A percentile compares a stretch with the other conserved stretches of the same genome.
These are phyloP conservation scores for Periconia digitata DNA, from an alignment of 2,329 filamentous ascomycete genomes.

Conservation along the genomic window DNA sequence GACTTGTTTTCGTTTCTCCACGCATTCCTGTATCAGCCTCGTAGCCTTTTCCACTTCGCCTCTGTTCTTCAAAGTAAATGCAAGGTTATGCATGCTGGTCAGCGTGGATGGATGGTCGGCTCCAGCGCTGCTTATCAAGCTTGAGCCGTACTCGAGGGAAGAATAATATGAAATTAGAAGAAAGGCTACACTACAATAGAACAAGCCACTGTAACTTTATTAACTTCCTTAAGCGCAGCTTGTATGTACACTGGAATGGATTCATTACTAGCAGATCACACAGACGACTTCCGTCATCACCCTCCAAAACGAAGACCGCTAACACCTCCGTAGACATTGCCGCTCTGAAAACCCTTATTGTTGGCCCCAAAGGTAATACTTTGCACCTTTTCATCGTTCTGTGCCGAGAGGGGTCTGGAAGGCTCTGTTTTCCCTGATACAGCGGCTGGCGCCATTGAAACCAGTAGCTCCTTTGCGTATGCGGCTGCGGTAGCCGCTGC, in stretches of 20 bases:
- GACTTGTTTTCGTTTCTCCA: too few relatives aligned
- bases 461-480: conserved; percentile 8
- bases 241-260: background rate
- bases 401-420: background rate
- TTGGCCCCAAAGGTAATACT: background rate
- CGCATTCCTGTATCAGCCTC: too few relatives aligned
- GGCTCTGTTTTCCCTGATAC: background rate
- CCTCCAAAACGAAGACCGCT: background rate
- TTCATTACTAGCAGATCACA: background rate
- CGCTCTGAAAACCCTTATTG: conserved; percentile 1
- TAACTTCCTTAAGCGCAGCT: background rate
- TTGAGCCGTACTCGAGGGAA: background rate
- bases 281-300: background rate
- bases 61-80: too few relatives aligned
- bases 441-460: background rate
- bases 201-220: background rate
- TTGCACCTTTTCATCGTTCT: background rate
- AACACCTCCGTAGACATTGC: background rate
- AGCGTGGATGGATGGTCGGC: too few relatives aligned
- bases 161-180: background rate
- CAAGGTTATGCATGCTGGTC: too few relatives aligned
- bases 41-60: too few relatives aligned
- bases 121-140: background rate
- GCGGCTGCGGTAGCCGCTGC: conserved; percentile 10
- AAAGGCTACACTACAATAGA: background rate